Evolutionary conservation across 1,139 yeast species (phyloP).

Genomic region (Geotrichum citri-aurantii): DNA sequence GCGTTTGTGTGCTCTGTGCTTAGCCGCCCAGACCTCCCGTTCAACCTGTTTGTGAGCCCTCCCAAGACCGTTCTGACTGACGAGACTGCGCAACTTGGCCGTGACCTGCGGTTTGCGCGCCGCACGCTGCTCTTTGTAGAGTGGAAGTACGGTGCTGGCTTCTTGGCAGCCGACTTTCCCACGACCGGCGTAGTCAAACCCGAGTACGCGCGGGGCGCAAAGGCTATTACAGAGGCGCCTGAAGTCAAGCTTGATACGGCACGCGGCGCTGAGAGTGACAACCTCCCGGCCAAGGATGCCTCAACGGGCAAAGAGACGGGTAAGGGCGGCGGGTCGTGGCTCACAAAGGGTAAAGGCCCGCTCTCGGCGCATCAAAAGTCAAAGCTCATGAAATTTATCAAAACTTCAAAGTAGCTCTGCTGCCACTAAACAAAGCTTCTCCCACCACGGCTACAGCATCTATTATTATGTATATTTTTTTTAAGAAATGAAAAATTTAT

Average conservation of each 20-base stretch:
- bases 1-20: slow-evolving; percentile 28
- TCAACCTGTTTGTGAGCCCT: slow-evolving; percentile 30
- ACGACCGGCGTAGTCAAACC: slow-evolving; percentile 19
- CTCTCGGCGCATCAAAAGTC: slow-evolving; percentile 5
- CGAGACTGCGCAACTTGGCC: slow-evolving; percentile 20
- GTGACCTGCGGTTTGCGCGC: slow-evolving; percentile 29
- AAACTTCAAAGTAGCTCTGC: slow-evolving; percentile 11
- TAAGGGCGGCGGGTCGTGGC: slow-evolving; percentile 7
- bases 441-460: background rate
- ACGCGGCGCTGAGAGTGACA: background rate
- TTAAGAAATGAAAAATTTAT: too few relatives aligned
- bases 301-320: background rate
- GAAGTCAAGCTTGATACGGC: slow-evolving; percentile 23
- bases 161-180: slow-evolving; percentile 12
- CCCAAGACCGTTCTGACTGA: slow-evolving; percentile 27
- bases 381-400: slow-evolving; percentile 15
- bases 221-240: slow-evolving; percentile 26
- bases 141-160: slow-evolving; percentile 25
- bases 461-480: too few relatives aligned
- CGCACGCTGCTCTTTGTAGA: slow-evolving; percentile 31
- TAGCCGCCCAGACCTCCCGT: slow-evolving; percentile 26
- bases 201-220: slow-evolving; percentile 22
- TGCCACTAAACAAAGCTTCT: too few relatives aligned
- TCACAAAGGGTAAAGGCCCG: slow-evolving; percentile 13
- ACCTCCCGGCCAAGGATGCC: background rate